A percentile compares a stretch with the other conserved stretches of the same genome.
Conservation (phyloP, 352 stramenopile genomes). For the Phytophthora sojae region DNA sequence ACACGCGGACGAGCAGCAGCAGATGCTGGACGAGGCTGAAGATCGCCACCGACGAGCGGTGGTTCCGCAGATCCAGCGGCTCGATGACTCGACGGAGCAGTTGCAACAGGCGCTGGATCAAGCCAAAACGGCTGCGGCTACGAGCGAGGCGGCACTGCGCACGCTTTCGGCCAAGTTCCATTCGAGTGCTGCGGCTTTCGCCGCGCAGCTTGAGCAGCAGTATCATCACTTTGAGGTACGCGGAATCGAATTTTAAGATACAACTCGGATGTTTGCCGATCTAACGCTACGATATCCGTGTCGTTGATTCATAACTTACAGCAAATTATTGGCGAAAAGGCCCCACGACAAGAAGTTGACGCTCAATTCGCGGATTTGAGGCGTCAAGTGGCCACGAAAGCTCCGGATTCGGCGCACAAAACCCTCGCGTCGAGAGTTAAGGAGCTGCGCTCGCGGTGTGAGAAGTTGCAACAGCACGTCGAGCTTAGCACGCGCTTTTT, state of each 20-base stretch:
- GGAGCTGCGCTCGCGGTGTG: slow-evolving; percentile 23
- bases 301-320: slow-evolving; percentile 7
- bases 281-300: background rate
- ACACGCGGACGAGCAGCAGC: slow-evolving; percentile 25
- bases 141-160: slow-evolving; percentile 35
- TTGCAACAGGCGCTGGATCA: slow-evolving; percentile 25
- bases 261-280: background rate
- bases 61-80: slow-evolving; percentile 18
- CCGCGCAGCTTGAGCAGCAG: slow-evolving; percentile 40
- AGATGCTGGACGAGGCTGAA: slow-evolving; percentile 20
- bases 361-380: slow-evolving; percentile 22
- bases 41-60: slow-evolving; percentile 23
- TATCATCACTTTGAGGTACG: slow-evolving; percentile 39
- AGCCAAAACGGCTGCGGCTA: slow-evolving; percentile 25
- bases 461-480: slow-evolving; percentile 53
- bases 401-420: slow-evolving; percentile 20
- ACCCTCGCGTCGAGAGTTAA: slow-evolving; percentile 19
- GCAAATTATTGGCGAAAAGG: slow-evolving; percentile 29
- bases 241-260: background rate
- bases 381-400: slow-evolving; percentile 32
- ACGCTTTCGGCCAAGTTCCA: slow-evolving; percentile 51
- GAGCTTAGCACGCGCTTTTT: slow-evolving; percentile 71
- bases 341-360: slow-evolving; percentile 26
- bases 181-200: slow-evolving; percentile 28
- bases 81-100: slow-evolving; percentile 25